Conservation (phyloP, 2,329 filamentous ascomycete species). For the Neopestalotiopsis rosae region DNA sequence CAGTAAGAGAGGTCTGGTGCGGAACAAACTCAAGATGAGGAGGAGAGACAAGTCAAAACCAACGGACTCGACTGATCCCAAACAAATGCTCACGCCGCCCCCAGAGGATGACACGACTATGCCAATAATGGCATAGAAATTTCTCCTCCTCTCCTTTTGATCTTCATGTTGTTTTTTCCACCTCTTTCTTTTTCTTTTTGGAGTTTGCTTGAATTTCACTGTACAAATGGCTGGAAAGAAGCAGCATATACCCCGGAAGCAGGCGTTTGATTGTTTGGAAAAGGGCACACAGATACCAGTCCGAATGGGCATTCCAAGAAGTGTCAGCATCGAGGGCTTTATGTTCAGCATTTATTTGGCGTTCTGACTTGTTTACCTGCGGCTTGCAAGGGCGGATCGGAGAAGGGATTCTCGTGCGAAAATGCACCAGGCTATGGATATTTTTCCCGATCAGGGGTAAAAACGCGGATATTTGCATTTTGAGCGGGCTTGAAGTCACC, state of each 20-base stretch:
- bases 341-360: slow-evolving; percentile 1
- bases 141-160: not conserved
- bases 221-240: slow-evolving; percentile 3
- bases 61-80: not conserved
- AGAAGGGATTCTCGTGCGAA: not conserved
- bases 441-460: not conserved
- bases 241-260: slow-evolving; percentile 14
- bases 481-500: not conserved
- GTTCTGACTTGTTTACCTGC: not conserved
- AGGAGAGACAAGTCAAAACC: slow-evolving; percentile 17
- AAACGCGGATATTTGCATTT: not conserved
- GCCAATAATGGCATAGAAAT: not conserved
- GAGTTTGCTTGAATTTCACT: not conserved
- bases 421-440: not conserved
- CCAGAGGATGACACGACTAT: not conserved
- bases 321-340: not conserved
- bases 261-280: slow-evolving; percentile 14
- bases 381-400: not conserved
- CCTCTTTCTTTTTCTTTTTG: not conserved
- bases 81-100: slow-evolving; percentile 1
- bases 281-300: not conserved
- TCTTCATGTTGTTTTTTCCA: not conserved
- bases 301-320: not conserved
- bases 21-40: slow-evolving; percentile 34
- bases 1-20: slow-evolving; percentile 35